phyloP scores from a whole-genome alignment of 331 rosid species.

The Quercus lobata region DNA sequence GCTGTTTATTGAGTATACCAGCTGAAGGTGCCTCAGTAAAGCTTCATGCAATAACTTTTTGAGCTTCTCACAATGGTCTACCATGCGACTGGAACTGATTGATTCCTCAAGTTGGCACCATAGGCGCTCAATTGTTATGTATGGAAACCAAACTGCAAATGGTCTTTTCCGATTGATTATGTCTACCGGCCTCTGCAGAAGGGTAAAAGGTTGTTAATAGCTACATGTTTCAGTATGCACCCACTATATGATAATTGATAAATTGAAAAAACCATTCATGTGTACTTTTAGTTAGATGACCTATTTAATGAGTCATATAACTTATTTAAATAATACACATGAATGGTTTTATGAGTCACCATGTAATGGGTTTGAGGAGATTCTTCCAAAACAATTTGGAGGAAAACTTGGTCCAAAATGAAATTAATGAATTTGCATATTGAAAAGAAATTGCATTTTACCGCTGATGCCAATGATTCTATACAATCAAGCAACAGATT shows the following conservation, averaged over 20 bases:
- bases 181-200: constrained; percentile 71
- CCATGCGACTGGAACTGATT: constrained; percentile 67
- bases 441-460: constrained; percentile 27
- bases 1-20: constrained; percentile 37
- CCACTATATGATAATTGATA: too few relatives aligned
- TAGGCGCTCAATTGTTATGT: constrained; percentile 73
- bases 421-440: neutral
- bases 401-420: too few relatives aligned
- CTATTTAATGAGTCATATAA: too few relatives aligned
- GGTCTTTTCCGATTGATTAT: constrained; percentile 71
- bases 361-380: too few relatives aligned
- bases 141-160: constrained; percentile 85
- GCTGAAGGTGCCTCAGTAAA: constrained; percentile 58
- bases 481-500: constrained; percentile 71
- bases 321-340: too few relatives aligned
- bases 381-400: too few relatives aligned
- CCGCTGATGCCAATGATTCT: constrained; percentile 72
- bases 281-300: too few relatives aligned
- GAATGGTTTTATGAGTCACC: too few relatives aligned
- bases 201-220: constrained; percentile 25
- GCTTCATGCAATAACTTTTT: constrained; percentile 57
- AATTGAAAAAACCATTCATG: too few relatives aligned
- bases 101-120: constrained; percentile 71
- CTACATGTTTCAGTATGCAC: constrained; percentile 7
- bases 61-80: constrained; percentile 74